Evolutionary conservation across 495 filamentous ascomycete species (phyloP).

Genomic region (Aspergillus bertholletiae): DNA sequence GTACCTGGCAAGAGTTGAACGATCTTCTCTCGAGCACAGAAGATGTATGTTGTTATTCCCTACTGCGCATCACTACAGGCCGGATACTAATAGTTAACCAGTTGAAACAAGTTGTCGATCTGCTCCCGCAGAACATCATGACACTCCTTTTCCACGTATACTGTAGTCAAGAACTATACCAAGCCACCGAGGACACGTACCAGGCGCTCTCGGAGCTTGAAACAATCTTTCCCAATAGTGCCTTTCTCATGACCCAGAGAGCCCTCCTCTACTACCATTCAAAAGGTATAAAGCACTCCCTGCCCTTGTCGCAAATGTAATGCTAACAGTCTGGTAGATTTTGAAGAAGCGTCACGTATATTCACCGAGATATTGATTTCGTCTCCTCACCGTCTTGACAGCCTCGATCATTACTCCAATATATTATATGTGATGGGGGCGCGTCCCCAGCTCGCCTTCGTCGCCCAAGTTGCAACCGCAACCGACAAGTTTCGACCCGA

Average conservation of each 20-base stretch:
- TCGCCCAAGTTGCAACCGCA: slow-evolving; percentile 83
- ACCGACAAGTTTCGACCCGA: slow-evolving; percentile 97
- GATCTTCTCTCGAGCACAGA: slow-evolving; percentile 73
- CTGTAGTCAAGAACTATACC: slow-evolving; percentile 85
- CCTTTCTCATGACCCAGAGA: slow-evolving; percentile 85
- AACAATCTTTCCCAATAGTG: slow-evolving; percentile 75
- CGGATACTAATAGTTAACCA: slow-evolving; percentile 24
- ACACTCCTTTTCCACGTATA: slow-evolving; percentile 90
- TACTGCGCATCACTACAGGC: neutral
- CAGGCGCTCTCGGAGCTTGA: slow-evolving; percentile 71
- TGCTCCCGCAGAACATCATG: slow-evolving; percentile 86
- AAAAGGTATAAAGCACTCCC: slow-evolving; percentile 53
- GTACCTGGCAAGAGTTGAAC: slow-evolving; percentile 86
- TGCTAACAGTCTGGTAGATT: slow-evolving; percentile 47
- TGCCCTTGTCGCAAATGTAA: neutral
- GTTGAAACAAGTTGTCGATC: slow-evolving; percentile 54
- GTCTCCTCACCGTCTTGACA: slow-evolving; percentile 86
- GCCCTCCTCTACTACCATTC: slow-evolving; percentile 88
- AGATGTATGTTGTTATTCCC: slow-evolving; percentile 58
- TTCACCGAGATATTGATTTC: slow-evolving; percentile 77
- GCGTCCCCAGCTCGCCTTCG: slow-evolving; percentile 83
- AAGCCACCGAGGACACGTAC: slow-evolving; percentile 67
- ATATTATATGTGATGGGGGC: slow-evolving; percentile 90
- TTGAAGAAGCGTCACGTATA: slow-evolving; percentile 77
- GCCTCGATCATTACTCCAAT: slow-evolving; percentile 92